These are phyloP conservation scores for Moesziomyces globuligerus DNA, from an alignment of 1,284 basidiomycete genomes.

Conservation along the genomic window DNA sequence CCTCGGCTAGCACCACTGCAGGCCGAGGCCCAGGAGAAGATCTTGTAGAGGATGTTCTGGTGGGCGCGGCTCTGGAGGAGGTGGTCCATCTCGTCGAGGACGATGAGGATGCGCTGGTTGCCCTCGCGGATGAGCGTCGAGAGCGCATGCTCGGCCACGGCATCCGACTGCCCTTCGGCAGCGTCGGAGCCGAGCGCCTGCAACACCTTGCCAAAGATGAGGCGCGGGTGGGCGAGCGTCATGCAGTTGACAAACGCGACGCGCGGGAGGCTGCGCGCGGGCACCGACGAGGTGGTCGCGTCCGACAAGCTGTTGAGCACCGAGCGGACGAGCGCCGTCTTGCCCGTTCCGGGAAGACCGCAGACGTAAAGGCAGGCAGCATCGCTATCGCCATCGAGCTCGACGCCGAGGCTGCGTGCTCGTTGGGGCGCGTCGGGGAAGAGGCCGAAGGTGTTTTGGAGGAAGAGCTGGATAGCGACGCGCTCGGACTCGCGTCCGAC, in stretches of 20 bases:
- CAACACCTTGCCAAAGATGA: constrained; percentile 56
- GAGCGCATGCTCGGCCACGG: constrained; percentile 33
- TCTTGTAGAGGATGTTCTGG: constrained; percentile 66
- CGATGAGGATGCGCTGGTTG: constrained; percentile 59
- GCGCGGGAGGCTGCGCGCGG: constrained; percentile 14
- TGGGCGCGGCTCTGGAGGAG: constrained; percentile 61
- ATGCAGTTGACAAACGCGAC: constrained; percentile 69
- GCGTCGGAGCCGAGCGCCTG: constrained; percentile 50
- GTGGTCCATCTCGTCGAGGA: constrained; percentile 70
- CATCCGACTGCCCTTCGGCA: constrained; percentile 39
- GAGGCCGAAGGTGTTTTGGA: constrained; percentile 52
- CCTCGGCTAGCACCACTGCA: constrained; percentile 2
- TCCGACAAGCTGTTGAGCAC: constrained; percentile 61
- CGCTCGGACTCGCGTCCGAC: constrained; percentile 65
- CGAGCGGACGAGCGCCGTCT: constrained; percentile 68
- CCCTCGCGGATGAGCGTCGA: constrained; percentile 36
- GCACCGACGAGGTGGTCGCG: background rate
- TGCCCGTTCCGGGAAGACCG: constrained; percentile 69
- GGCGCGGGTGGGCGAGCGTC: constrained; percentile 62
- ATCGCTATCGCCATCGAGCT: constrained; percentile 51
- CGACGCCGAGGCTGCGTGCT: constrained; percentile 25
- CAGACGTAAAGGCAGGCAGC: constrained; percentile 68
- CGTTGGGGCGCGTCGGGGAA: constrained; percentile 30
- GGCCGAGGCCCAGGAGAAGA: constrained; percentile 62
- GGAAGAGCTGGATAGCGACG: constrained; percentile 60